Base-by-base conservation (phyloP, 1,284 basidiomycete genomes). In the Takashimella koratensis region DNA sequence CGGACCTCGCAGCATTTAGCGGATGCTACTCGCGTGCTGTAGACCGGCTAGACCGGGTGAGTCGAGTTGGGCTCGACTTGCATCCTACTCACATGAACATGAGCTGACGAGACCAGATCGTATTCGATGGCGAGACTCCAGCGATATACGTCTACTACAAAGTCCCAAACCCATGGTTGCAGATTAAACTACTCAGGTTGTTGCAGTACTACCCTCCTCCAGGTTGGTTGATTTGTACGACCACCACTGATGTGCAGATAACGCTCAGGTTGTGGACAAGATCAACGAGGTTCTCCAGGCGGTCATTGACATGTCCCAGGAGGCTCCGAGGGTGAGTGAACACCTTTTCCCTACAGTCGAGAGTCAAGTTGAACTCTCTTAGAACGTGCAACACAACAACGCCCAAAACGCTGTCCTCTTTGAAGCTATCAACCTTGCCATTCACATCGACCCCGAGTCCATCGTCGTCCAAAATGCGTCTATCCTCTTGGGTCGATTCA, bases 391-490 rank as follows among this genome's bases (percentile, higher is more conserved):
- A 70, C 96, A 98, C 72, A 97, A 96, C 74, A 98, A 98, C 66
- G 96, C 95, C 11, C 93, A 96, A 70, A 94, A 98, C 71, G 90
- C 96, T 3, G 86, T 99, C n/a, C 81, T 98, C 8, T 98, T 98
- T 67, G 96, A 99, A 76, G 95, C 95, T 5, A 98, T 98, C 70
- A 84, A 93, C 62, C 85, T 98, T 44, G 94, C 93, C 13, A 98
- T 99, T 60, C 96, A 99, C 75, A 77, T 98, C 56, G 93, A 98
- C 74, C 86, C 91, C 41, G 90, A 86, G 60, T 97, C 94, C 1
- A 84, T 86, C 10, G 81, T 98, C 10, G 95, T 98, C 5, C 82
- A 84, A 53, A 90, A 87, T 20, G 91, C 96, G n/a, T 88, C 93
- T 0, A 83, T 91, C 48, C 83, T 98, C 16, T 84, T 99, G 12